Evolutionary conservation across 192 early-diverging fungal species (phyloP).

Genomic region (Oehlia diaphana): DNA sequence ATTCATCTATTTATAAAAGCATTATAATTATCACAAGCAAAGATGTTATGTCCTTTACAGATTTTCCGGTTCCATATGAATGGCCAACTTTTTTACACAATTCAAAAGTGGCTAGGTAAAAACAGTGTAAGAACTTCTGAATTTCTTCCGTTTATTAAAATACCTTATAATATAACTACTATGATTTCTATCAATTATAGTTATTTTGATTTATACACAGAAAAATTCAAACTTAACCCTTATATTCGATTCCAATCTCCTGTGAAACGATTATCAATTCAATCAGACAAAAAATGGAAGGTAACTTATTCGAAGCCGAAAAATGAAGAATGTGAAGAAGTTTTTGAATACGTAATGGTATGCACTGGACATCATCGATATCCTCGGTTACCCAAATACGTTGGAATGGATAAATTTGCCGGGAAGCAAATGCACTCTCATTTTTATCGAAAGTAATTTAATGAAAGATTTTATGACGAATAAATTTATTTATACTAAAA

Average conservation of each 20-base stretch:
- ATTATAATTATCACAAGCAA: slow-evolving; percentile 61
- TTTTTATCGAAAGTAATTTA: slow-evolving; percentile 49
- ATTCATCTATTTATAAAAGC: slow-evolving; percentile 58
- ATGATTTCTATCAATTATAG: not conserved
- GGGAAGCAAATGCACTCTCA: slow-evolving; percentile 59
- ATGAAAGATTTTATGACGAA: too few species aligned
- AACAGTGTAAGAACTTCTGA: slow-evolving; percentile 30
- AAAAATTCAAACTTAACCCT: slow-evolving; percentile 46
- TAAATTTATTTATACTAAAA: not conserved
- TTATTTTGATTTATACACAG: slow-evolving; percentile 55
- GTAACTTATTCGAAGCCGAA: not conserved
- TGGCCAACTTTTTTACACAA: slow-evolving; percentile 62
- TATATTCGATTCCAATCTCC: slow-evolving; percentile 57
- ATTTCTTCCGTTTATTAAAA: not conserved
- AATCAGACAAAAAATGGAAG: slow-evolving; percentile 34
- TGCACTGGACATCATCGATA: slow-evolving; percentile 61
- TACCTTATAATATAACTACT: too few species aligned
- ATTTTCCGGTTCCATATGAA: slow-evolving; percentile 57
- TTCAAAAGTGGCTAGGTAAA: slow-evolving; percentile 47
- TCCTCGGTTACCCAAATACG: slow-evolving; percentile 52
- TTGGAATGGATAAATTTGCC: slow-evolving; percentile 50
- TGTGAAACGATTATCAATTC: slow-evolving; percentile 48
- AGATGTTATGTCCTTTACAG: slow-evolving; percentile 50
- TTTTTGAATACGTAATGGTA: slow-evolving; percentile 64
- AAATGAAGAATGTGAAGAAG: slow-evolving; percentile 41